Base-by-base conservation (phyloP, 2,329 filamentous ascomycete species). In the Alternaria gansuensis region DNA sequence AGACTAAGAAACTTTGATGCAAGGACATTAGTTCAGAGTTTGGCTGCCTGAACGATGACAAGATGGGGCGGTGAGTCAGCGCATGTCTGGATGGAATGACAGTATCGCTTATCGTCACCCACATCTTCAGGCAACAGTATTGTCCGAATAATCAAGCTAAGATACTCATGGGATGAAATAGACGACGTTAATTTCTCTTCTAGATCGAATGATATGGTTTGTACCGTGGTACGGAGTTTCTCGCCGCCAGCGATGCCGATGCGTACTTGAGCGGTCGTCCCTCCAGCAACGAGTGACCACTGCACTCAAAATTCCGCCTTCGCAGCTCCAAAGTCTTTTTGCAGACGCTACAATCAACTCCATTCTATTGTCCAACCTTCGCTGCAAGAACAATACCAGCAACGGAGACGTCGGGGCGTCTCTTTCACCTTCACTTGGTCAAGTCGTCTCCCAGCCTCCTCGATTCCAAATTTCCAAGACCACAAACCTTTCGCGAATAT, bases 361-460 rank as follows among this genome's bases (percentile, higher is more conserved):
- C 21, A 43, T 29, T 37, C 29, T 56, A 45, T 51, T 54, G 51
- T 50, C 3, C 13, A 36, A 6, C 4, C n/a, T 36, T 37, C 34
- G 24, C 24, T 24, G n/a, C 40, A 52, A 14, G 24, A 29, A 64
- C 57, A 63, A 67, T 57, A 60, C 48, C 54, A 60, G 52, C 54
- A 31, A 33, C 8, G 51, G 31, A 33, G 34, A 33, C 53, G 24
- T 43, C n/a, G 28, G 48, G 40, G 48, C 36, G 50, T 63, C 45
- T 52, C 57, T 55, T 23, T 68, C 66, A 68, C 63, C 54, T 64
- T 60, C 60, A 62, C 53, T 37, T 44, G 13, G 21, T 11, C 29
- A 40, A 43, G 39, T 50, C 31, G 52, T 44, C 23, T 53, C 43
- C 59, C 54, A 64, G 46, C 57, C 63, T 14, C 59, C 48, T 56